phyloP scores from a whole-genome alignment of 495 filamentous ascomycete genomes.

The Letharia lupina region DNA sequence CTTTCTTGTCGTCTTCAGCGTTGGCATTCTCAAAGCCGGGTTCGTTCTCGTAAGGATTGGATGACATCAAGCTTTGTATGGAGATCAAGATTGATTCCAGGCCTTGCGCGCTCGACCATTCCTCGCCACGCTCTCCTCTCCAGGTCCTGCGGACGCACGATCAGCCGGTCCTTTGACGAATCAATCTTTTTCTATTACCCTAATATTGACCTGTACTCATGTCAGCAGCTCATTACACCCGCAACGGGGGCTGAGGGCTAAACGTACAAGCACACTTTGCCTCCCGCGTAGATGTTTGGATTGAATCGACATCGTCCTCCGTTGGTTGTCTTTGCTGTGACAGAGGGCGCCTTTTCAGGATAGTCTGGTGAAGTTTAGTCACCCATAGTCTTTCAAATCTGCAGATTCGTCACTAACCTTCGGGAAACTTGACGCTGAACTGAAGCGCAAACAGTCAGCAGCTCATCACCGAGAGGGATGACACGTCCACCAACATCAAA shows the following conservation, averaged over 20 bases:
- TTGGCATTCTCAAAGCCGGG: constrained; percentile 80
- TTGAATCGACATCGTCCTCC: constrained; percentile 82
- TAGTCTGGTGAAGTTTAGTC: constrained; percentile 53
- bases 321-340: constrained; percentile 78
- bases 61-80: constrained; percentile 91
- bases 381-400: constrained; percentile 15
- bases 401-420: constrained; percentile 21
- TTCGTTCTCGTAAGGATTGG: constrained; percentile 93
- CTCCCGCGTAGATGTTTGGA: constrained; percentile 87
- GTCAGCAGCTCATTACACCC: not conserved
- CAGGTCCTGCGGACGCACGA: constrained; percentile 62
- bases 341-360: constrained; percentile 69
- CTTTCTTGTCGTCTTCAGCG: constrained; percentile 57
- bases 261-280: constrained; percentile 83
- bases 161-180: constrained; percentile 21
- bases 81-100: constrained; percentile 91
- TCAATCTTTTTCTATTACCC: constrained; percentile 47
- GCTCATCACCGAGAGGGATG: not conserved
- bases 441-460: constrained; percentile 18
- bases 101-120: constrained; percentile 94
- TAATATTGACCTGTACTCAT: constrained; percentile 63
- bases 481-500: constrained; percentile 57
- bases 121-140: constrained; percentile 78
- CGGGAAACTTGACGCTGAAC: constrained; percentile 35
- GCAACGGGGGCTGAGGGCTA: not conserved